phyloP scores from a whole-genome alignment of 2,329 filamentous ascomycete genomes.

The Alternaria gansuensis region DNA sequence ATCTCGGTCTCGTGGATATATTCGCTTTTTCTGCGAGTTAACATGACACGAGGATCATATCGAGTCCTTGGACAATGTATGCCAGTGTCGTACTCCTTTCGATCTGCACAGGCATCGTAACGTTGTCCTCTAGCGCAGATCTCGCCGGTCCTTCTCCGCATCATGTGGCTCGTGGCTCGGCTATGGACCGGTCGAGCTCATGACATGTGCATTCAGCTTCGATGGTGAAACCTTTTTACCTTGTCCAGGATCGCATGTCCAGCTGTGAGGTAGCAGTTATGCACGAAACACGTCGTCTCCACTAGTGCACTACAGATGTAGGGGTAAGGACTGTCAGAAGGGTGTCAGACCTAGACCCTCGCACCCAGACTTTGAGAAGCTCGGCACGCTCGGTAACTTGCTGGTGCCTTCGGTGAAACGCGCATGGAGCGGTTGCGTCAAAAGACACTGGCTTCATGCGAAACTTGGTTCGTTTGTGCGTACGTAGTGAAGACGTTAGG shows the following conservation, averaged over 20 bases:
- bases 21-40: conserved; percentile 4
- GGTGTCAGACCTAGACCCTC: conserved; percentile 17
- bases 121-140: conserved; percentile 17
- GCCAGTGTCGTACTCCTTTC: conserved; percentile 2
- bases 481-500: conserved; percentile 16
- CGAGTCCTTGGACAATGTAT: conserved; percentile 3
- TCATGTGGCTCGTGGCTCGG: conserved; percentile 10
- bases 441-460: conserved; percentile 8
- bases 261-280: background rate
- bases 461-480: conserved; percentile 13
- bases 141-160: conserved; percentile 13
- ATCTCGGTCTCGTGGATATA: background rate
- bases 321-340: conserved; percentile 15
- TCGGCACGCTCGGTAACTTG: conserved; percentile 4
- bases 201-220: conserved; percentile 12
- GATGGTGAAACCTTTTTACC: conserved; percentile 5
- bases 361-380: conserved; percentile 13
- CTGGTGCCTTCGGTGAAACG: conserved; percentile 12
- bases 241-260: conserved; percentile 11
- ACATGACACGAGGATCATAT: conserved; percentile 1
- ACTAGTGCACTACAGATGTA: conserved; percentile 11
- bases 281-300: conserved; percentile 17
- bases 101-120: conserved; percentile 14
- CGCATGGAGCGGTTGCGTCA: conserved; percentile 15
- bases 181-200: conserved; percentile 7